Conservation (phyloP, 2,329 filamentous ascomycete genomes). For the Tolypocladium ophioglossoides region DNA sequence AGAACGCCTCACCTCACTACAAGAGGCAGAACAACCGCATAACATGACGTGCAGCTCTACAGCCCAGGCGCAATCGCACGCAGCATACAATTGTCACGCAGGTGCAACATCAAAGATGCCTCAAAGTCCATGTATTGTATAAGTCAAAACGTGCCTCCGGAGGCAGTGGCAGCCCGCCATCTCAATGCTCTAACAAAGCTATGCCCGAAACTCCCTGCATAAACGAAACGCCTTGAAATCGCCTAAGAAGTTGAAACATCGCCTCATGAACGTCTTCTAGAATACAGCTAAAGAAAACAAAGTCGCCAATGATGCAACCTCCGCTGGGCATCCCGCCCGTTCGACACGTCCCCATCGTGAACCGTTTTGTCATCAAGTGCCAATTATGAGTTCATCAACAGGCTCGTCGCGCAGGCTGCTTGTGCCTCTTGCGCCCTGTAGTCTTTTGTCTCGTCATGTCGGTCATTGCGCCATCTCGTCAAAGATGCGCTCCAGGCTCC, state of each 20-base stretch:
- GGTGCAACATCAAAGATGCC: not conserved
- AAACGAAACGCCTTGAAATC: not conserved
- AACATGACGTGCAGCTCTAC: not conserved
- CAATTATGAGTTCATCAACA: not conserved
- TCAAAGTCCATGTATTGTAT: not conserved
- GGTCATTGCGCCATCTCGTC: conserved; percentile 42
- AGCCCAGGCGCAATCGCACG: not conserved
- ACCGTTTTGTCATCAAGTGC: not conserved
- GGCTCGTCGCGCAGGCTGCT: not conserved
- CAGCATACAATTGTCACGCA: not conserved
- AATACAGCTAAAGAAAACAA: not conserved
- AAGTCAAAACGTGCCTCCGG: not conserved
- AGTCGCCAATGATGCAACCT: not conserved
- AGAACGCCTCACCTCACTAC: not conserved
- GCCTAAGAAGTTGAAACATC: not conserved
- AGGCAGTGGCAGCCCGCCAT: not conserved
- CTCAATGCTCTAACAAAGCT: not conserved
- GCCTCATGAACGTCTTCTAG: not conserved
- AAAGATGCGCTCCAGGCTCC: conserved; percentile 62
- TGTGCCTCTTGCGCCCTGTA: not conserved
- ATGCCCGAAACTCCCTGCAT: not conserved
- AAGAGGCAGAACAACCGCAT: not conserved
- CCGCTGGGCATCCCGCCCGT: conserved; percentile 1
- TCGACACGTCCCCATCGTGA: not conserved
- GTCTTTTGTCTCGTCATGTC: not conserved